Conservation (phyloP, 768 basidiomycete species). For the Mycena capillaripes region DNA sequence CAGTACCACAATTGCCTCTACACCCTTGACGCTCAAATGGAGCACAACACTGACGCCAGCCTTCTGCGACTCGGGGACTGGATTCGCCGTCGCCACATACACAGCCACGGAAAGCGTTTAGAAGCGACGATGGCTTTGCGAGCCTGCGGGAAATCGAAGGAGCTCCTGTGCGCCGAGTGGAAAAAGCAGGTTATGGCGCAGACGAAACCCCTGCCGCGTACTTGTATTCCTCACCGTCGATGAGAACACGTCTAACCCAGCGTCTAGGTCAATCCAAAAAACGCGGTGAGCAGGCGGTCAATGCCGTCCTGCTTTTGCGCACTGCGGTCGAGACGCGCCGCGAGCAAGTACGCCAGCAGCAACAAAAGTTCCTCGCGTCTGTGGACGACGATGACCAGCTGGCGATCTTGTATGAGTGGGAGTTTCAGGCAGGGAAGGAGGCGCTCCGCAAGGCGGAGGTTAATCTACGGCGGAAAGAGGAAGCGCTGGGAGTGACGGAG, state of each 20-base stretch:
- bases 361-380: background rate
- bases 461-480: background rate
- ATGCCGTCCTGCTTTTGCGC: background rate
- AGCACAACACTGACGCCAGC: constrained; percentile 40
- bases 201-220: constrained; percentile 4
- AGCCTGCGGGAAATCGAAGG: constrained; percentile 24
- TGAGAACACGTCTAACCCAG: too few relatives aligned
- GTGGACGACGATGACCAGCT: background rate
- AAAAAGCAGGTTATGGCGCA: constrained; percentile 47
- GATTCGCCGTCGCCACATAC: constrained; percentile 39
- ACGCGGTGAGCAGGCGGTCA: background rate
- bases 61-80: constrained; percentile 49
- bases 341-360: background rate
- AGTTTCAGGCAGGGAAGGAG: background rate
- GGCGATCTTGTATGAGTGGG: background rate
- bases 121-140: constrained; percentile 36
- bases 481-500: background rate
- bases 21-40: constrained; percentile 42
- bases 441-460: background rate
- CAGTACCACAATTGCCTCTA: constrained; percentile 8
- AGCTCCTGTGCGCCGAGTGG: constrained; percentile 49
- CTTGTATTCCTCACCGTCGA: background rate
- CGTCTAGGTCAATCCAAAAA: background rate
- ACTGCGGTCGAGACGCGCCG: background rate
- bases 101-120: constrained; percentile 31